Conservation (phyloP, 2,329 filamentous ascomycete genomes). For the Fusarium sp. region DNA sequence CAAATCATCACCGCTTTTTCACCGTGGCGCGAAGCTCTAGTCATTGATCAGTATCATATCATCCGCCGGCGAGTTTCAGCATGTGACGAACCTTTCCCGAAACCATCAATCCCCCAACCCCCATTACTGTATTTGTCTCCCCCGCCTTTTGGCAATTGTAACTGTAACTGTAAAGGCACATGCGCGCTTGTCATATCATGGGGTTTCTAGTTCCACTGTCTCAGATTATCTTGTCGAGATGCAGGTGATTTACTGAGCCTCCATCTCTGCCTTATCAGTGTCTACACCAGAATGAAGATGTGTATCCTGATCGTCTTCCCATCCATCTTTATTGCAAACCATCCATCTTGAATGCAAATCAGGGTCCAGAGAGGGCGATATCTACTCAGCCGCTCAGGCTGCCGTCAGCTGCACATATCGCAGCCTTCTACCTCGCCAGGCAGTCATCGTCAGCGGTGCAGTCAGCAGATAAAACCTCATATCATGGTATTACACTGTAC, state of each 20-base stretch:
- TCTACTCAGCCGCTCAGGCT: slow-evolving; percentile 6
- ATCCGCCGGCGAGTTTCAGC: background rate
- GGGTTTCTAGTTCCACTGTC: slow-evolving; percentile 31
- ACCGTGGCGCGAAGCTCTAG: slow-evolving; percentile 28
- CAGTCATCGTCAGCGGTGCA: slow-evolving; percentile 5
- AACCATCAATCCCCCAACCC: background rate
- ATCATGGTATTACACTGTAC: background rate
- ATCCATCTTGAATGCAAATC: slow-evolving; percentile 1
- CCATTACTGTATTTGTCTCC: background rate
- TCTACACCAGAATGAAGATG: background rate
- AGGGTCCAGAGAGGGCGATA: slow-evolving; percentile 25
- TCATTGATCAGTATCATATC: background rate
- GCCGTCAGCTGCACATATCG: slow-evolving; percentile 28
- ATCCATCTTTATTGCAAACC: background rate
- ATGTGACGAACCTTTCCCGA: slow-evolving; percentile 13
- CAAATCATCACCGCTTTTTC: background rate
- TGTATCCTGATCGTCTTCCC: background rate
- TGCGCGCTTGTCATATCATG: slow-evolving; percentile 34
- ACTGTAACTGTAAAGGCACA: slow-evolving; percentile 10
- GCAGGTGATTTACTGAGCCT: slow-evolving; percentile 31
- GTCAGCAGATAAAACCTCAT: slow-evolving; percentile 2
- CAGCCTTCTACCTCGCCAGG: slow-evolving; percentile 3
- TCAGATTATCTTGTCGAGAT: slow-evolving; percentile 21
- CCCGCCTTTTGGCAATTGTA: background rate
- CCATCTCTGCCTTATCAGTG: slow-evolving; percentile 1